Conservation (phyloP, 2,329 filamentous ascomycete species). For the Alternaria atra region DNA sequence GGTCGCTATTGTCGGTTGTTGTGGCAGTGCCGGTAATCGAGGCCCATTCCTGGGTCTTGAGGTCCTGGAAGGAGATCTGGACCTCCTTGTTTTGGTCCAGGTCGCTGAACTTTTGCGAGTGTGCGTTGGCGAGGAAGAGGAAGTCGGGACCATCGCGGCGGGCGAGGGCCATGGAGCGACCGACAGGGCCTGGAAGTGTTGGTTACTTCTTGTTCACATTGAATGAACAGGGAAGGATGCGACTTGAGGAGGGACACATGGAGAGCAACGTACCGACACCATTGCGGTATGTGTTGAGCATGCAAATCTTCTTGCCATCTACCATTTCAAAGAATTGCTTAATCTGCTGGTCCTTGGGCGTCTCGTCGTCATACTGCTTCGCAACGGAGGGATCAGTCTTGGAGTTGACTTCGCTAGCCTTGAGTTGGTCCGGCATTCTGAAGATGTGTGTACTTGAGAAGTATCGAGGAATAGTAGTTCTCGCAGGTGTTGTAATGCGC, state of each 20-base stretch:
- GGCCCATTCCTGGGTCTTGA: slow-evolving; percentile 58
- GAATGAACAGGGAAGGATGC: not conserved
- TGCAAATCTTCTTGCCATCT: slow-evolving; percentile 57
- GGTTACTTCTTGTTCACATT: slow-evolving; percentile 1
- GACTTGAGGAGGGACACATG: not conserved
- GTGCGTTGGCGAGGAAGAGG: slow-evolving; percentile 60
- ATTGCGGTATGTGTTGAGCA: slow-evolving; percentile 54
- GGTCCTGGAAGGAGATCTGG: slow-evolving; percentile 59
- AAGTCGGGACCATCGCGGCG: slow-evolving; percentile 66
- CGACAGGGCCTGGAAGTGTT: slow-evolving; percentile 48
- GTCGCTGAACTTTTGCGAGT: slow-evolving; percentile 59
- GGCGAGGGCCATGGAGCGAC: slow-evolving; percentile 60
- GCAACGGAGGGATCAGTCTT: slow-evolving; percentile 58
- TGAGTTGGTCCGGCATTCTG: slow-evolving; percentile 59
- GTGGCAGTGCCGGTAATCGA: slow-evolving; percentile 56
- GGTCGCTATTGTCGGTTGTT: slow-evolving; percentile 55
- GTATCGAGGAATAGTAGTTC: slow-evolving; percentile 11
- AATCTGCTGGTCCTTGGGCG: slow-evolving; percentile 57
- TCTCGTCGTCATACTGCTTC: slow-evolving; percentile 59
- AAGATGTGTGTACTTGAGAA: slow-evolving; percentile 29
- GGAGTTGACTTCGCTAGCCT: slow-evolving; percentile 52
- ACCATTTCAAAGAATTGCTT: slow-evolving; percentile 59
- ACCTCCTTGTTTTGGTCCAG: slow-evolving; percentile 54
- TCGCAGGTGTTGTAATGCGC: not conserved
- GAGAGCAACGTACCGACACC: slow-evolving; percentile 47